Conservation (phyloP, 345 rosid species). For the Linum lewisii region DNA sequence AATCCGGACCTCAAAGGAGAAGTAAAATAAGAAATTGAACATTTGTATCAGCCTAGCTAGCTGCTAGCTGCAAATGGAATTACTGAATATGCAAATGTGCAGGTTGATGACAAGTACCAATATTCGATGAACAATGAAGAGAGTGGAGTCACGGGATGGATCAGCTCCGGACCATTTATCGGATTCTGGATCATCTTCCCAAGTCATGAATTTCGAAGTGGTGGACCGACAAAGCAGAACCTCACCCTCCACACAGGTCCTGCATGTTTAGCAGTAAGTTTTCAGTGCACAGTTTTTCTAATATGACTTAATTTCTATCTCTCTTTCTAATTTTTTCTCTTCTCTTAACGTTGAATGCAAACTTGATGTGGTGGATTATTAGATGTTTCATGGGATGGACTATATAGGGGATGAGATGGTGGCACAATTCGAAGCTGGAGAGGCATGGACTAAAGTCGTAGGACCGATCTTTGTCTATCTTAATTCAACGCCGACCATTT, state of each 20-base stretch:
- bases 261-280: conserved; percentile 28
- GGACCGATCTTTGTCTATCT: conserved; percentile 35
- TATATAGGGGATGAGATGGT: conserved; percentile 24
- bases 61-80: too few species aligned
- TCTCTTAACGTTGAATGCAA: too few species aligned
- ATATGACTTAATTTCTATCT: too few species aligned
- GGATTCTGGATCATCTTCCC: conserved; percentile 35
- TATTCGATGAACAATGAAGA: conserved; percentile 32
- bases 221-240: conserved; percentile 36
- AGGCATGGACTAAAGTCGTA: conserved; percentile 35
- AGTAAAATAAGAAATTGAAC: conserved; percentile 18
- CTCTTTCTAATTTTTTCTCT: too few species aligned
- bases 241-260: conserved; percentile 33
- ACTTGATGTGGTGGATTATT: too few species aligned
- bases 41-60: too few species aligned
- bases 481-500: conserved; percentile 24
- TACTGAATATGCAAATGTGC: background rate
- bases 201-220: conserved; percentile 32
- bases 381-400: conserved; percentile 31
- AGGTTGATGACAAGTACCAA: conserved; percentile 41
- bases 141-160: conserved; percentile 40
- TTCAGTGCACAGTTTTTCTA: too few species aligned
- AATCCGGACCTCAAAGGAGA: conserved; percentile 36
- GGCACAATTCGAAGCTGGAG: conserved; percentile 30
- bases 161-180: conserved; percentile 22